Conservation (phyloP, 176 grass and related monocot genomes). For the Hyparrhenia diplandra region DNA sequence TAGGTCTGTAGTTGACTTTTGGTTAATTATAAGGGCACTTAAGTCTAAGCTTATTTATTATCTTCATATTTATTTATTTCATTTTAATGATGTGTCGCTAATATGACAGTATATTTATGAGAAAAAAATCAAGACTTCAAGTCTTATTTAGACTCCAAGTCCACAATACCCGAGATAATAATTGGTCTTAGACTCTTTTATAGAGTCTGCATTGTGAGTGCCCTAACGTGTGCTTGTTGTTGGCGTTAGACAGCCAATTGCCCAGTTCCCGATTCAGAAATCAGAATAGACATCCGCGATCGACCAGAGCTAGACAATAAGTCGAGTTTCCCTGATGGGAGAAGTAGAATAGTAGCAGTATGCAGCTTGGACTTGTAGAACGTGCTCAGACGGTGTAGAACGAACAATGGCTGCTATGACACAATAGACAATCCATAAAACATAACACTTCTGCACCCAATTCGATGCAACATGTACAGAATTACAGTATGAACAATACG, state of each 20-base stretch:
- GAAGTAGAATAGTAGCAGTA: not conserved
- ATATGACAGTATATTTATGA: too few relatives aligned
- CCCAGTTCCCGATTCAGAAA: not conserved
- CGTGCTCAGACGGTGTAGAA: not conserved
- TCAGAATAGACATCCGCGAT: not conserved
- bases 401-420: not conserved
- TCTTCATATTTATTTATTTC: too few relatives aligned
- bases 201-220: too few relatives aligned
- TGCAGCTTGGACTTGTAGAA: not conserved
- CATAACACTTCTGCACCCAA: not conserved
- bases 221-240: not conserved
- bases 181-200: too few relatives aligned
- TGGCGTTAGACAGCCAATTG: not conserved
- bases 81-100: too few relatives aligned
- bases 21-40: too few relatives aligned
- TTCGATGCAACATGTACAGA: not conserved
- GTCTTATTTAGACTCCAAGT: too few relatives aligned
- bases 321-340: not conserved
- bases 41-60: too few relatives aligned
- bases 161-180: too few relatives aligned
- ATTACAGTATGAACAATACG: not conserved
- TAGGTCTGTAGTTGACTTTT: constrained; percentile 9
- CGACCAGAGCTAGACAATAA: not conserved
- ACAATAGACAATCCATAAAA: not conserved
- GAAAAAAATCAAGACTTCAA: too few relatives aligned